Evolutionary conservation across 2,329 filamentous ascomycete genomes (phyloP).

Genomic region (Botryosphaeria dothidea): DNA sequence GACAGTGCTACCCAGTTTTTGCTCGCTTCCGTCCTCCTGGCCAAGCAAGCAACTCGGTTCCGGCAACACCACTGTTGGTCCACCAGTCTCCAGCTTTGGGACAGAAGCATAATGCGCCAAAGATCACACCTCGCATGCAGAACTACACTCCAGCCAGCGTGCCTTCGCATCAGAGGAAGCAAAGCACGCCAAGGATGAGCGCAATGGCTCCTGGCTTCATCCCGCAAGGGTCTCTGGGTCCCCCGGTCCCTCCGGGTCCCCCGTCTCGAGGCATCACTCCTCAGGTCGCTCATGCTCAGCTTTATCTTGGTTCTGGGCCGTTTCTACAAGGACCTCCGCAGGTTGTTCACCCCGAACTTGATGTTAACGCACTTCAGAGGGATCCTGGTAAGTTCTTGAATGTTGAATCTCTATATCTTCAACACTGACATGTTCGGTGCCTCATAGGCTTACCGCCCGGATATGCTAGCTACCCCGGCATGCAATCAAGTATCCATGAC

Average conservation of each 20-base stretch:
- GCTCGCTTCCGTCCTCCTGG: too few species aligned
- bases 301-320: not conserved
- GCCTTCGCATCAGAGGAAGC: not conserved
- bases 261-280: not conserved
- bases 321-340: not conserved
- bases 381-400: not conserved
- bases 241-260: not conserved
- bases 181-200: not conserved
- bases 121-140: not conserved
- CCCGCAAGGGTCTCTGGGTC: not conserved
- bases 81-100: not conserved
- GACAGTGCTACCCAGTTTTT: too few species aligned
- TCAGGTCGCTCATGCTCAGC: not conserved
- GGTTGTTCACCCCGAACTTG: not conserved
- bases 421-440: not conserved
- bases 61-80: not conserved
- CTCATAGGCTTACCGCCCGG: not conserved
- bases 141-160: not conserved
- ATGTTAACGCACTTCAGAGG: not conserved
- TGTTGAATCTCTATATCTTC: not conserved
- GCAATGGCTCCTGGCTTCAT: not conserved
- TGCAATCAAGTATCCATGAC: not conserved
- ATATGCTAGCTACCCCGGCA: not conserved
- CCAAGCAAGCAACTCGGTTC: not conserved
- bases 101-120: not conserved